Conservation (phyloP, 2,329 filamentous ascomycete genomes). For the Colletotrichum eleusines region DNA sequence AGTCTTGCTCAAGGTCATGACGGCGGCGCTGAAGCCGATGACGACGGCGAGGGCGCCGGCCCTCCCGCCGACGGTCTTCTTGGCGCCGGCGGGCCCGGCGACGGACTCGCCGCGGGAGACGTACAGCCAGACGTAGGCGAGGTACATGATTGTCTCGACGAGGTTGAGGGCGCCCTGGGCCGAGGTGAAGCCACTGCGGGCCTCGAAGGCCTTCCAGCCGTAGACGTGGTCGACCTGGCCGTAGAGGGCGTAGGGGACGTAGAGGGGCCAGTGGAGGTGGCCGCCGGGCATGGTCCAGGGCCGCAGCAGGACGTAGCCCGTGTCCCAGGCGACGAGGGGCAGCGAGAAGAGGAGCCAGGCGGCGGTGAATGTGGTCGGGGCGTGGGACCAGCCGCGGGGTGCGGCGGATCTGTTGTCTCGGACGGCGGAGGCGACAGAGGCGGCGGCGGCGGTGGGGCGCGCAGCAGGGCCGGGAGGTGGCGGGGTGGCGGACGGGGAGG, state of each 20-base stretch:
- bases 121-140: constrained; percentile 63
- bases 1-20: constrained; percentile 75
- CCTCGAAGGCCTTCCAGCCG: constrained; percentile 78
- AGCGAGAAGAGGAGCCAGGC: constrained; percentile 81
- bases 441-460: constrained; percentile 22
- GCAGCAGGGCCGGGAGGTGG: constrained; percentile 12
- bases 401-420: constrained; percentile 20
- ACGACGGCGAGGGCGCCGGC: constrained; percentile 60
- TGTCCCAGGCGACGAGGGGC: constrained; percentile 86
- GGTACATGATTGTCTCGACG: constrained; percentile 75
- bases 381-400: constrained; percentile 51
- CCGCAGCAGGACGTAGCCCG: constrained; percentile 81
- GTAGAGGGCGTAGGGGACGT: constrained; percentile 84
- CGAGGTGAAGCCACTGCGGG: constrained; percentile 78
- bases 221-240: constrained; percentile 85
- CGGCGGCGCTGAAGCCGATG: constrained; percentile 64
- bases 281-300: constrained; percentile 88
- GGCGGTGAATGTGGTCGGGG: constrained; percentile 62
- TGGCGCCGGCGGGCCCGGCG: constrained; percentile 44
- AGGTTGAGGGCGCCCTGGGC: constrained; percentile 79
- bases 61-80: constrained; percentile 55
- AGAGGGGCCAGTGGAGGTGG: constrained; percentile 77
- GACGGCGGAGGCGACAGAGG: constrained; percentile 28
- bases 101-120: constrained; percentile 43
- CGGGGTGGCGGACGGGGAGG: constrained; percentile 41